phyloP scores from a whole-genome alignment of 2,329 filamentous ascomycete species.

The Colletotrichum gigasporum region DNA sequence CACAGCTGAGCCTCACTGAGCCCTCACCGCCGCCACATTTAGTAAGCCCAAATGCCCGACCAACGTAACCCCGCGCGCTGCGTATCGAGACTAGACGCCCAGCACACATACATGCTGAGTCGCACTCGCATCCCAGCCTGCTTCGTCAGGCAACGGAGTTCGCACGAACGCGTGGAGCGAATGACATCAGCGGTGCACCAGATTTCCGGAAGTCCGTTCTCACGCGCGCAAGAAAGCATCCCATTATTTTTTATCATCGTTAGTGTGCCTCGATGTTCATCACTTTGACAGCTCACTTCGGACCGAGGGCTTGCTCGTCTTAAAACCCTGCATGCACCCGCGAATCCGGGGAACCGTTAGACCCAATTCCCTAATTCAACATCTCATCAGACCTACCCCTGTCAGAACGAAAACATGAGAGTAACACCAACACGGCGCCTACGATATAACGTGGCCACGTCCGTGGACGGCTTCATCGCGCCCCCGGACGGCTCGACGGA shows the following conservation, averaged over 20 bases:
- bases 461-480: constrained; percentile 47
- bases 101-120: not conserved
- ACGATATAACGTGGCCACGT: constrained; percentile 45
- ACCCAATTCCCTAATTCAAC: too few relatives aligned
- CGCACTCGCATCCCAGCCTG: not conserved
- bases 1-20: not conserved
- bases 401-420: too few relatives aligned
- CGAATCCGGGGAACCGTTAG: constrained; percentile 10
- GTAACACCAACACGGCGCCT: constrained; percentile 30
- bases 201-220: constrained; percentile 11
- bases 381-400: too few relatives aligned
- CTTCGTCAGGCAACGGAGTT: not conserved
- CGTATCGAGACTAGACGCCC: not conserved
- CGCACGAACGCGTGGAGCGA: not conserved
- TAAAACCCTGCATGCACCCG: not conserved
- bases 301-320: not conserved
- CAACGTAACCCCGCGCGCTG: not conserved
- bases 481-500: constrained; percentile 38
- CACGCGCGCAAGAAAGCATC: not conserved
- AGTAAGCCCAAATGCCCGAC: too few relatives aligned
- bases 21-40: not conserved
- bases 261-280: not conserved
- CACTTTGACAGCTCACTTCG: not conserved
- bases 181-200: constrained; percentile 19
- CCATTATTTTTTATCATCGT: not conserved